Base-by-base conservation (phyloP, 2,329 filamentous ascomycete species). In the Colletotrichum sp. region DNA sequence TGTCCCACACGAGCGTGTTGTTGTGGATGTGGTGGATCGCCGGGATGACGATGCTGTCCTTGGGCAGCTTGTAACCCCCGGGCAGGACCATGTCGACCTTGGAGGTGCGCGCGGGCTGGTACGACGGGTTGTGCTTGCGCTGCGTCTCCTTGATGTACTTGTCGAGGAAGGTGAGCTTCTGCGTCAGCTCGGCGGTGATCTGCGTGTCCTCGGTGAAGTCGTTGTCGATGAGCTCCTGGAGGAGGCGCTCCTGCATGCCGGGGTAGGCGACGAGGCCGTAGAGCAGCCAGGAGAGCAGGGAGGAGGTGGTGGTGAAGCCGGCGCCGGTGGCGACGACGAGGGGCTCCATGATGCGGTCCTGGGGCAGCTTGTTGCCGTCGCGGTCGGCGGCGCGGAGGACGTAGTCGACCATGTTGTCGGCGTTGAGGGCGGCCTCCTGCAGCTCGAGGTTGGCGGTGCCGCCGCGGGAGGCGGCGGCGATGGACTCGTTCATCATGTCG, bases 71-170 rank as follows among this genome's bases (percentile, higher is more conserved):
- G 84, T 92, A 93, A 0, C 91, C 91, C 0, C 91, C 91, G 0
- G 92, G 91, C 0, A 93, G 82, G 30, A 93, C 85, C 72, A 91
- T 82, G 79, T 93, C 91, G 5, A 83, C 83, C 75, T 88, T 89
- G 4, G 91, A 84, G 2, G 89, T 93, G 34, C 92, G 89, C 2
- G 85, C 91, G 0, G 92, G 90, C 78, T 93, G 91, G 83, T 89
- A 93, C 1, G 90, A 90, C 0, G 91, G 89, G 82, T 91, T 92
- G 83, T 93, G 91, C 5, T 85, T 84, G 4, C 91, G 87, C 80
- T 91, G 90, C 1, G 87, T 91, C 80, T 93, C 91, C 81, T 93
- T 92, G 85, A 93, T 83, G 81, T 88, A 91, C 63, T 88, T 87
- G 80, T 92, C 90, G 10, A 91, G 85, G 82, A 89, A 92, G 3